A percentile compares a stretch with the other conserved stretches of the same genome.
These are phyloP conservation scores for Mycosphaerella sp. DNA, from an alignment of 2,329 filamentous ascomycete species.

Conservation along the genomic window DNA sequence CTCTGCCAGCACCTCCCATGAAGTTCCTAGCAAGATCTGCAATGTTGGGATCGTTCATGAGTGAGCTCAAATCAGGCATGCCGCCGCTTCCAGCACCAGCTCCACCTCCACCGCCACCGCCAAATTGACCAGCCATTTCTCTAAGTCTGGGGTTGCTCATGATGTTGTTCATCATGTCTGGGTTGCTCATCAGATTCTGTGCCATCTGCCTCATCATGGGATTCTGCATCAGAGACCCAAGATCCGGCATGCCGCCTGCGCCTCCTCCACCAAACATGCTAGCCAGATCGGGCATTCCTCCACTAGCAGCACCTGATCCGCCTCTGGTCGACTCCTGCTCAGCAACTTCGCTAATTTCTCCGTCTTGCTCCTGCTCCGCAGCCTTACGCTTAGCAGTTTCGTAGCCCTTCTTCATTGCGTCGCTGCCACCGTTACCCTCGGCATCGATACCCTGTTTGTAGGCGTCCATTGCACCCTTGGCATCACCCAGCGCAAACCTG, in stretches of 20 bases:
- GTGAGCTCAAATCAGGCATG: constrained; percentile 75
- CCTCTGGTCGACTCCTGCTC: constrained; percentile 26
- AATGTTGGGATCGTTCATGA: constrained; percentile 91
- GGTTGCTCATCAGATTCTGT: constrained; percentile 95
- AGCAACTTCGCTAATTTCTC: constrained; percentile 36
- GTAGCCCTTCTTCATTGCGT: constrained; percentile 94
- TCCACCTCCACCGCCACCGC: constrained; percentile 41
- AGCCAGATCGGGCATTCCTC: constrained; percentile 44
- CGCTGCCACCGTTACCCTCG: constrained; percentile 88
- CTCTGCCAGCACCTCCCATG: constrained; percentile 50
- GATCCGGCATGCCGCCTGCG: constrained; percentile 76
- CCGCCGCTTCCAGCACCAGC: constrained; percentile 43
- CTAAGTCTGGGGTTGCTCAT: constrained; percentile 90
- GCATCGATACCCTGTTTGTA: constrained; percentile 89
- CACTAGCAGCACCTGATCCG: constrained; percentile 34
- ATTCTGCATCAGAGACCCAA: constrained; percentile 86
- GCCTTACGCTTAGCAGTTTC: constrained; percentile 88
- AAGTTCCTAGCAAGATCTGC: constrained; percentile 75
- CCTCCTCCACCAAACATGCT: constrained; percentile 53
- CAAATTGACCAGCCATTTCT: constrained; percentile 79
- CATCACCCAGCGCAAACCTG: constrained; percentile 83
- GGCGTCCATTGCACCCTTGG: constrained; percentile 86
- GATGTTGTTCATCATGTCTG: constrained; percentile 80
- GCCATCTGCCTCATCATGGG: constrained; percentile 98
- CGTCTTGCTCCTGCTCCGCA: constrained; percentile 62